Base-by-base conservation (phyloP, 2,329 filamentous ascomycete genomes). In the Penicillium sp. region DNA sequence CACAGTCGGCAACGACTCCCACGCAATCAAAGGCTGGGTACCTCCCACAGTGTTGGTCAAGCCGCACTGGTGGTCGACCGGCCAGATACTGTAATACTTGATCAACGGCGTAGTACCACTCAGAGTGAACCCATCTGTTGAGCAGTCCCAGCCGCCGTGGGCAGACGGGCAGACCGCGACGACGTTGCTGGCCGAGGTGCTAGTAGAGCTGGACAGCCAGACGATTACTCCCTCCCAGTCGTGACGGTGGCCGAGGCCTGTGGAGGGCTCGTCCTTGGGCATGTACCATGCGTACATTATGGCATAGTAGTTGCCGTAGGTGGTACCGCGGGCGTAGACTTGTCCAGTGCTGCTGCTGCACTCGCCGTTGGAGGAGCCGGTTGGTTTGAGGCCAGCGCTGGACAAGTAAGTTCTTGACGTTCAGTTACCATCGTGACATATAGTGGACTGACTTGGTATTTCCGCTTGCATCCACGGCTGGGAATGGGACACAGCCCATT, bases 401-500 rank as follows among this genome's bases (percentile, higher is more conserved):
- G 4, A 4, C 6, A 18, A 3, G 18, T 57, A 18, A 59, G 22
- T 39, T 37, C 37, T 51, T 2, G 3, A 33, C 2, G 2, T 6
- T 18, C 27, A 2, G 5, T 16, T 14, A 13, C 18, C 19, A 40
- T 2, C 2, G 13, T 11, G 18, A 11, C 27, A 9, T 1, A 6
- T 24, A 0, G 11, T 27, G n/a, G 2, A 65, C 77, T 59, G 70
- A 87, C 85, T 80, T 77, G 16, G 82, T 87, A 64, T 88, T 79
- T 2, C 86, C 86, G 0, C 75, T 70, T 0, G 78, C 78, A 61
- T 88, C 82, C 1, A 88, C 85, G 1, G 82, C 85, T 0, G 85
- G 85, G 67, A 86, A 88, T 0, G 85, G 84, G 9, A 87, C 85
- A 61, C 86, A 88, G 47, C 86, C 86, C 85, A 64, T 84, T 83